phyloP scores from a whole-genome alignment of 352 stramenopile species.

The Globisporangium nagaii region DNA sequence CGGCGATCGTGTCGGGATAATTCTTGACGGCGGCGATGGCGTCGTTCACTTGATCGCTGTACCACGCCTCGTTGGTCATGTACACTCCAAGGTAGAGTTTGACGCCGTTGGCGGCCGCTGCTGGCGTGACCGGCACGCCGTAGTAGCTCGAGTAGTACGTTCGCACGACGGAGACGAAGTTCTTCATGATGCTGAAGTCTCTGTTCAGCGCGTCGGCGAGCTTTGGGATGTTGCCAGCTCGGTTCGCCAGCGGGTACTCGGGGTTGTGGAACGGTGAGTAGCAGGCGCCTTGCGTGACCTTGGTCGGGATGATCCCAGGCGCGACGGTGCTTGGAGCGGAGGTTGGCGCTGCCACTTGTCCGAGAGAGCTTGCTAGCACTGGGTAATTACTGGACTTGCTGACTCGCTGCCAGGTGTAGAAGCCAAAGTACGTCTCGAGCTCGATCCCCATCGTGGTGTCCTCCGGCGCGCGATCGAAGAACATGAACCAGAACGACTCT shows the following conservation, averaged over 20 bases:
- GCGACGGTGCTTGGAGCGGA: background rate
- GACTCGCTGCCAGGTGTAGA: constrained; percentile 41
- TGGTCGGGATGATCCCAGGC: background rate
- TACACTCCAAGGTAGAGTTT: constrained; percentile 70
- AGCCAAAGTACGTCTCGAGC: constrained; percentile 72
- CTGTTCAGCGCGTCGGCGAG: constrained; percentile 49
- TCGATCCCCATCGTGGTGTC: constrained; percentile 44
- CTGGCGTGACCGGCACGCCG: constrained; percentile 33
- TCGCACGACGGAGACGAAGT: constrained; percentile 48
- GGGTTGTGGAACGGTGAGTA: constrained; percentile 77
- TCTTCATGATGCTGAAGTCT: constrained; percentile 69
- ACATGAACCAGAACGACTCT: constrained; percentile 79
- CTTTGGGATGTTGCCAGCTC: constrained; percentile 9
- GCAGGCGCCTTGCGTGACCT: constrained; percentile 44
- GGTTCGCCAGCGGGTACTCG: constrained; percentile 56
- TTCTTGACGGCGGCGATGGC: constrained; percentile 41
- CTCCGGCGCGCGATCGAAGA: constrained; percentile 54
- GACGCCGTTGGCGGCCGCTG: constrained; percentile 38
- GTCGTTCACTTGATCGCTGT: constrained; percentile 33
- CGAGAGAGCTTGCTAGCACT: constrained; percentile 11
- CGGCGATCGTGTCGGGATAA: constrained; percentile 49
- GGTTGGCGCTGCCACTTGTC: background rate
- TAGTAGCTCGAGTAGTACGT: constrained; percentile 81
- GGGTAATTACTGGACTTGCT: constrained; percentile 42
- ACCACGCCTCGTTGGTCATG: constrained; percentile 73